These are phyloP conservation scores for Chaetomiaceae sp. DNA, from an alignment of 2,329 filamentous ascomycete genomes.

Conservation along the genomic window DNA sequence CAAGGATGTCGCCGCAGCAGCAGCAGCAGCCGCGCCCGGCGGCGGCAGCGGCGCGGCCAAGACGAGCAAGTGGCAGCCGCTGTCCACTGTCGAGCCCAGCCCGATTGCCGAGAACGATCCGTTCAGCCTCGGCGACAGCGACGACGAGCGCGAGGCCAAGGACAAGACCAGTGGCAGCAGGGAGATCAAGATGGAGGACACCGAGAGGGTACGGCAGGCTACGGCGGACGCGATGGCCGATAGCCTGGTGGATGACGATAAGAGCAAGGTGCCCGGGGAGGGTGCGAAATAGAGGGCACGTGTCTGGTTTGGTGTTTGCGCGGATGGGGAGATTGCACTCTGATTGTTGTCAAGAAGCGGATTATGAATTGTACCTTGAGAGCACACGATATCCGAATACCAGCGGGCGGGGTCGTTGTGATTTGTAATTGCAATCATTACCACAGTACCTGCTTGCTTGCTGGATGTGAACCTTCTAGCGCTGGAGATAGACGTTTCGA, in stretches of 20 bases:
- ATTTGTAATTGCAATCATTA: no score
- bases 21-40: no score
- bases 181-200: constrained; percentile 47
- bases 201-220: constrained; percentile 58
- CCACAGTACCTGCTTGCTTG: no score
- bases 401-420: no score
- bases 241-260: constrained; percentile 40
- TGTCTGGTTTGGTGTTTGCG: not conserved
- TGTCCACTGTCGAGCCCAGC: constrained; percentile 76
- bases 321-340: not conserved
- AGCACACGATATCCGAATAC: no score
- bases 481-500: no score
- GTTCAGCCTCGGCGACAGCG: constrained; percentile 92
- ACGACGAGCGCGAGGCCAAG: constrained; percentile 81
- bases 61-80: constrained; percentile 92
- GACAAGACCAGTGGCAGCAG: constrained; percentile 51
- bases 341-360: no score
- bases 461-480: no score
- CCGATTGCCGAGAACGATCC: constrained; percentile 89
- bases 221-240: constrained; percentile 57
- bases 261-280: constrained; percentile 22
- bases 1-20: constrained; percentile 41
- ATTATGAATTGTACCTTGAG: no score
- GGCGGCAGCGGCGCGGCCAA: constrained; percentile 52
- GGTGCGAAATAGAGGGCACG: constrained; percentile 1